Evolutionary conservation across 495 filamentous ascomycete genomes (phyloP), one percentile per base, ranked within the genome.

Genomic region (Venustampulla echinocandica): DNA sequence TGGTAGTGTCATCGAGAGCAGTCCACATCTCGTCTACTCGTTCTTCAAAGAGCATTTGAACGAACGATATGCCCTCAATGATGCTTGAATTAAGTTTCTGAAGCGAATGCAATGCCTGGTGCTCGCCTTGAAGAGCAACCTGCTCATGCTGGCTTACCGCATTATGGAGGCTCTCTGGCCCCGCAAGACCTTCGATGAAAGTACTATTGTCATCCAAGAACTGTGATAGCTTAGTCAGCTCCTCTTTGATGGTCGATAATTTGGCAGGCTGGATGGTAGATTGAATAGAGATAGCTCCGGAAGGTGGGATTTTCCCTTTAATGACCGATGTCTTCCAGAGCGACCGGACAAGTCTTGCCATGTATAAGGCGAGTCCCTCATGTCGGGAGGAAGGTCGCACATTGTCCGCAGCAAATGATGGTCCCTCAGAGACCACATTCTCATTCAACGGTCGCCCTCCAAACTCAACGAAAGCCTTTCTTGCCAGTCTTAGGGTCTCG

Each of bases 11-110:
- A 17, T 87, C 75, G n/a, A 97, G 70, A 3, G 83, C 76, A n/a
- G 77, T 63, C 35, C 87, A 81, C 50, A 97, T 95, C 52, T 97
- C 89, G 37, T 87, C 80, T 9, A 95, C 80, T 2, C 82, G 76
- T 67, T 97, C 89, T 44, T 96, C 89, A 45, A 96, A 95, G 0
- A 99, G 70, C 50, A 95, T 90, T 24, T 87, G 70, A 7, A 94
- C 85, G 49, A 99, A 99, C 0, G 88, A 88, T 43, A 99, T 94
- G 9, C 93, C 92, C 59, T 99, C 93, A 21, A 94, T 86, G 27
- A 95, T 85, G 61, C 83, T 84, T 18, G 76, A 77, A 55, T 95
- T 84, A 10, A 97, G 65, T 35, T 83, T 76, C 35, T 89, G 77
- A 21, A 97, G 72, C 1, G 87, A 87, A 57, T 90, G 82, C 46